Conservation (phyloP, 345 rosid species). For the Raphanus raphanistrum region DNA sequence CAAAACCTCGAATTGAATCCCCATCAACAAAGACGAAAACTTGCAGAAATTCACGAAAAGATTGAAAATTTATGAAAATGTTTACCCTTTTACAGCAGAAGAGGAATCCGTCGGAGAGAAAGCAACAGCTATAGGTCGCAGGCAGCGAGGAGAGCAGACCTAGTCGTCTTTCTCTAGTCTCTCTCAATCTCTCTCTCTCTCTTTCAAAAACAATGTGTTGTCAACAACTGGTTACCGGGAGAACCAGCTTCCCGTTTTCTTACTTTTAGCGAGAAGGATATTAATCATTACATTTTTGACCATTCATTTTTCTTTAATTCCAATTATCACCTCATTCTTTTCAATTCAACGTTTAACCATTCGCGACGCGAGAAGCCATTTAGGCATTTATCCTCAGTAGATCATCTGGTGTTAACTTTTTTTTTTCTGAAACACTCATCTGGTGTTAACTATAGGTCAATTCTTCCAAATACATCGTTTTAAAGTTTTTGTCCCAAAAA, state of each 20-base stretch:
- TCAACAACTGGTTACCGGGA: conserved; percentile 38
- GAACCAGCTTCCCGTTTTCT: conserved; percentile 24
- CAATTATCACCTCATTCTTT: conserved; percentile 13
- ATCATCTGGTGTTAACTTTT: too few relatives aligned
- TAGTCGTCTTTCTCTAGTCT: conserved; percentile 12
- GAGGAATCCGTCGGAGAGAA: conserved; percentile 28
- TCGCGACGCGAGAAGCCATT: conserved; percentile 12
- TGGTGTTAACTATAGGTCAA: too few relatives aligned
- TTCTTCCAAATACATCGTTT: too few relatives aligned
- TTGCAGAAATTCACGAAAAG: not conserved
- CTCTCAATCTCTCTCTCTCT: conserved; percentile 5
- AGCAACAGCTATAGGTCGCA: conserved; percentile 20
- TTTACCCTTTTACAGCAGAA: conserved; percentile 10
- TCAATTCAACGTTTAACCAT: not conserved
- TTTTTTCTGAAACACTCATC: too few relatives aligned
- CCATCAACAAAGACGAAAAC: not conserved
- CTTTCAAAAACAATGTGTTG: conserved; percentile 29
- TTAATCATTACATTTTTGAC: conserved; percentile 15
- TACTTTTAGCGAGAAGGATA: conserved; percentile 4
- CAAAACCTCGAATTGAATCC: not conserved
- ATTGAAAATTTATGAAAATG: not conserved
- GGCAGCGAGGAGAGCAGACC: conserved; percentile 35
- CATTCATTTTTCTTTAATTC: not conserved
- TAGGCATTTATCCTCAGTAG: not conserved
- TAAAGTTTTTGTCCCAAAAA: too few relatives aligned